Evolutionary conservation across 1,139 yeast species (phyloP).

Genomic region (Candida glucosophila): DNA sequence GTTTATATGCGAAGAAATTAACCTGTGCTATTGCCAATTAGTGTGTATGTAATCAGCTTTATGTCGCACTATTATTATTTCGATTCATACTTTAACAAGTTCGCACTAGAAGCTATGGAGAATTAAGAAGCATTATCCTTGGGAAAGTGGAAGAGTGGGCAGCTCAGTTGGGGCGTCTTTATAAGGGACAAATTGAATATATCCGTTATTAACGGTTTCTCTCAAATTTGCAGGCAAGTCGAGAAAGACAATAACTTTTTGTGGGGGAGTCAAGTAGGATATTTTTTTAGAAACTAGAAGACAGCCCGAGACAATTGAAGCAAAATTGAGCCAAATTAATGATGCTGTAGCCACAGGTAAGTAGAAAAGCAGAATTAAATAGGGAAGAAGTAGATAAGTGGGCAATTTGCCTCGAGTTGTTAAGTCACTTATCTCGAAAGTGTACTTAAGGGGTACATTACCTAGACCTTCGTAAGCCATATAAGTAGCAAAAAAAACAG

Average conservation of each 20-base stretch:
- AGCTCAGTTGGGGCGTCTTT: too few relatives aligned
- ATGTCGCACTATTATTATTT: too few relatives aligned
- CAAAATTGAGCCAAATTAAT: constrained; percentile 66
- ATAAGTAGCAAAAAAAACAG: constrained; percentile 62
- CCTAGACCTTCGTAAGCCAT: constrained; percentile 51
- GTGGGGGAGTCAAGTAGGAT: constrained; percentile 55
- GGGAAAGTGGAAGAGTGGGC: too few relatives aligned
- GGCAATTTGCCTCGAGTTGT: constrained; percentile 59
- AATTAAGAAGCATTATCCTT: too few relatives aligned
- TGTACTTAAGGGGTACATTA: constrained; percentile 28
- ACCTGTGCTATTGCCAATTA: too few relatives aligned
- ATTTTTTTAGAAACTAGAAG: constrained; percentile 51
- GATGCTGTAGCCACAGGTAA: constrained; percentile 42
- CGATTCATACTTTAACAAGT: too few relatives aligned
- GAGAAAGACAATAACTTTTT: constrained; percentile 56
- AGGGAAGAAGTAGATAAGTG: constrained; percentile 54
- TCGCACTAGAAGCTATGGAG: too few relatives aligned
- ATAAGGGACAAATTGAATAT: constrained; percentile 42
- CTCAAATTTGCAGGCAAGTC: too few relatives aligned
- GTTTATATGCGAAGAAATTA: too few relatives aligned
- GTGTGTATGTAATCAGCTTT: too few relatives aligned
- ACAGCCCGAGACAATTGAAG: constrained; percentile 33
- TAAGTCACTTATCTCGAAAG: constrained; percentile 13
- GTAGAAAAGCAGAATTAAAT: constrained; percentile 42
- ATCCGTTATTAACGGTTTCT: constrained; percentile 41